Percentiles rank a stretch among this genome's conserved stretches.
Evolutionary conservation across 768 basidiomycete genomes (phyloP).

Genomic region (Thelephora ganbajun): DNA sequence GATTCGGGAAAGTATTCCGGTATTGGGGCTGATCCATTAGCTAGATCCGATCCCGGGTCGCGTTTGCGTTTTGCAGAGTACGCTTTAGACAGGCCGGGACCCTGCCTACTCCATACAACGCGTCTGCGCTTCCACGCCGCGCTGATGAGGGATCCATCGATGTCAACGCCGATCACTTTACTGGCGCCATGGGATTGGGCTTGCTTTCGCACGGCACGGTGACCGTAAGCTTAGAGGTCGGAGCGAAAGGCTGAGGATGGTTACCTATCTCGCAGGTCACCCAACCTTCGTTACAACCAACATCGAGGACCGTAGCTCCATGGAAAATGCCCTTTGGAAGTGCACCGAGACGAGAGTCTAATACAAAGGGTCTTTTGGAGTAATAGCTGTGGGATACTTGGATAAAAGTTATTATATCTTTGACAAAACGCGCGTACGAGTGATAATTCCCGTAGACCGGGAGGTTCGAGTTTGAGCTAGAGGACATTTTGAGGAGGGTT

Average conservation of each 20-base stretch:
- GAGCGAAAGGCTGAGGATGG: slow-evolving; percentile 5
- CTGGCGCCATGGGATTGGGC: slow-evolving; percentile 50
- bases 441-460: slow-evolving; percentile 65
- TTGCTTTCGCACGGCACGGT: slow-evolving; percentile 13
- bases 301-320: slow-evolving; percentile 54
- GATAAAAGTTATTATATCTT: background rate
- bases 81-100: slow-evolving; percentile 14
- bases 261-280: slow-evolving; percentile 79
- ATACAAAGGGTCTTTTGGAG: slow-evolving; percentile 45
- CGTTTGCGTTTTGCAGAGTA: slow-evolving; percentile 10
- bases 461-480: background rate
- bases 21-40: background rate
- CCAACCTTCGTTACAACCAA: slow-evolving; percentile 82
- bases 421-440: slow-evolving; percentile 27
- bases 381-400: slow-evolving; percentile 42
- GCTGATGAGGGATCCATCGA: slow-evolving; percentile 63
- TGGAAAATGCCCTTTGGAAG: slow-evolving; percentile 41
- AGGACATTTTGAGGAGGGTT: background rate
- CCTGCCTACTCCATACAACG: slow-evolving; percentile 57
- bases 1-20: slow-evolving; percentile 63
- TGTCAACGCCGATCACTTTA: slow-evolving; percentile 75
- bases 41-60: background rate
- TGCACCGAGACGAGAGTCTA: slow-evolving; percentile 52
- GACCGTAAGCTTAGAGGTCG: slow-evolving; percentile 2
- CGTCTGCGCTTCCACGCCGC: slow-evolving; percentile 63